A percentile compares a stretch with the other conserved stretches of the same genome.
Conservation (phyloP, 805 yeast genomes). For the Myxozyma neotropica region DNA sequence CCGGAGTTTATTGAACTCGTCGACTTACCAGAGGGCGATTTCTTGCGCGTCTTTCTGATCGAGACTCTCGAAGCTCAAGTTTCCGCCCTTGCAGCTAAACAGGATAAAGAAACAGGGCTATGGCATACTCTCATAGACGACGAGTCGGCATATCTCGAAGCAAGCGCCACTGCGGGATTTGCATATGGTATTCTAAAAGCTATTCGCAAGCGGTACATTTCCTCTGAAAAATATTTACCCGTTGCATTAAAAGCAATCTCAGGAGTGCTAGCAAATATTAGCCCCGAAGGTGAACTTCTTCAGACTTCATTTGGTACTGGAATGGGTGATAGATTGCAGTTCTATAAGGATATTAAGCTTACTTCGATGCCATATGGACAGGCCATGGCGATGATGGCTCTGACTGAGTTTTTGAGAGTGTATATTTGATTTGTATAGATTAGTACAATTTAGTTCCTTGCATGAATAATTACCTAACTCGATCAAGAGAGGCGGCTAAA, state of each 20-base stretch:
- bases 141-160: slow-evolving; percentile 37
- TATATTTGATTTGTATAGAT: slow-evolving; percentile 3
- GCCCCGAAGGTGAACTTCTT: slow-evolving; percentile 42
- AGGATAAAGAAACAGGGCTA: slow-evolving; percentile 41
- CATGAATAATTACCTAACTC: no score
- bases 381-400: slow-evolving; percentile 47
- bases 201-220: slow-evolving; percentile 40
- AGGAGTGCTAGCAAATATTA: slow-evolving; percentile 42
- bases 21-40: slow-evolving; percentile 40
- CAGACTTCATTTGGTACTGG: slow-evolving; percentile 47
- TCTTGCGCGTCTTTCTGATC: slow-evolving; percentile 39
- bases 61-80: slow-evolving; percentile 44
- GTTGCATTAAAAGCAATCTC: slow-evolving; percentile 43
- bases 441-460: not conserved
- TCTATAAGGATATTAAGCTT: slow-evolving; percentile 44
- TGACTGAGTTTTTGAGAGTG: slow-evolving; percentile 39
- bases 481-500: no score
- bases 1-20: slow-evolving; percentile 45
- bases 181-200: slow-evolving; percentile 46
- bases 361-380: slow-evolving; percentile 47
- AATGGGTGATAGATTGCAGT: slow-evolving; percentile 44
- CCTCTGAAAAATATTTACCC: slow-evolving; percentile 36
- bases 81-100: slow-evolving; percentile 38
- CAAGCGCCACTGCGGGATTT: slow-evolving; percentile 45
- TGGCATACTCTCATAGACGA: slow-evolving; percentile 46